A percentile compares a stretch with the other conserved stretches of the same genome.
Evolutionary conservation across 192 early-diverging fungal genomes (phyloP).

Genomic region (Linderina pennispora): DNA sequence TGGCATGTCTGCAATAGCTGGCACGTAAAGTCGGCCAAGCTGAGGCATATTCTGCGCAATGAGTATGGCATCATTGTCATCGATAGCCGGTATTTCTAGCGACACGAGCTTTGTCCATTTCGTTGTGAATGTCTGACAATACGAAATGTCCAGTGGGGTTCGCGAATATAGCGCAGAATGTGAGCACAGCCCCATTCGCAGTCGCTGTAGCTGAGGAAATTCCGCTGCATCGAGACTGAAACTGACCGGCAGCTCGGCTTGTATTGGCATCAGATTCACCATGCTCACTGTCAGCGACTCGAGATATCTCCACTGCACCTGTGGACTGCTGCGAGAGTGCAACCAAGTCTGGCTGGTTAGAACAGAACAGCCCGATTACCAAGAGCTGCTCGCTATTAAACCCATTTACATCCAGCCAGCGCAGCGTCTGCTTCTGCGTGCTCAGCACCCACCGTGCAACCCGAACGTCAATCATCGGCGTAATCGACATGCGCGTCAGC

Average conservation of each 20-base stretch:
- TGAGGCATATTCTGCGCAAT: constrained; percentile 10
- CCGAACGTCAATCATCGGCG: constrained; percentile 28
- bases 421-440: constrained; percentile 2
- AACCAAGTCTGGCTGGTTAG: constrained; percentile 2
- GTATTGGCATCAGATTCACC: background rate
- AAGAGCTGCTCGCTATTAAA: constrained; percentile 16
- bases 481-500: constrained; percentile 17
- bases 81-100: constrained; percentile 8
- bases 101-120: constrained; percentile 13
- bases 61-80: constrained; percentile 6
- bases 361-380: constrained; percentile 5
- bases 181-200: constrained; percentile 14
- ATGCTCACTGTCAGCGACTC: constrained; percentile 5
- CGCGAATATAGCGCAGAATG: background rate
- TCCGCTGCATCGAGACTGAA: constrained; percentile 15
- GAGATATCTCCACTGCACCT: too few species aligned
- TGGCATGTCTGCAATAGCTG: too few species aligned
- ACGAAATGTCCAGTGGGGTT: constrained; percentile 12
- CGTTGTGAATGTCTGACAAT: constrained; percentile 21
- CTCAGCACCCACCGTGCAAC: constrained; percentile 16
- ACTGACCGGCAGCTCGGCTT: background rate
- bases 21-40: background rate
- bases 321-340: too few species aligned
- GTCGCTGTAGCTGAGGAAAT: constrained; percentile 15
- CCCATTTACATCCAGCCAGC: constrained; percentile 16